Evolutionary conservation across 129 eudicot species (phyloP), one percentile per base, ranked within the genome.

Genomic region (Smallanthus sonchifolius): DNA sequence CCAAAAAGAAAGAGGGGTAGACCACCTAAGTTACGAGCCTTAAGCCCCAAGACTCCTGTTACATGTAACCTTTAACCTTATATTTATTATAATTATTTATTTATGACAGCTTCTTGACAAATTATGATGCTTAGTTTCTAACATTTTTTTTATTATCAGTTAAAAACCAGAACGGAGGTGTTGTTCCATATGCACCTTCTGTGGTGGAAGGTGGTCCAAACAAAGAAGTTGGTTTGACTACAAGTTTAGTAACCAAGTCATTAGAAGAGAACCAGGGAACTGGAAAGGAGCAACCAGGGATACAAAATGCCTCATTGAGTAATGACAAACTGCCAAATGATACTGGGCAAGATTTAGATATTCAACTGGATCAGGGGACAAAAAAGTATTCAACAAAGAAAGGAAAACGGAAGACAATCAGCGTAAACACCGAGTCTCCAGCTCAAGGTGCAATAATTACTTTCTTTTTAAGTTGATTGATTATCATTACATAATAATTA

Each of bases 1-100:
- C 82, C 65, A 71, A 92, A 76, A 67, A 82, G 81, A 72, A 82
- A 73, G 80, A 84, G 96, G 81, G 96, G 98, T 51, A 76, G 96
- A 75, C 95, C 92, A 40, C 82, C 74, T 51, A 89, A 64, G 71
- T 30, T 56, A 39, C 77, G 11, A 14, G 39, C 9, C 19, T 48
- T n/a, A 61, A 81, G 69, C 69, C 69, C 30, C 7, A 47, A 71
- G 39, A 81, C 77, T 70, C 34, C 56, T 6, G 44, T 37, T 4
- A 34, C 82, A 82, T 86, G 92, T 83, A 74, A 39, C 42, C 36
- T 45, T 7, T 62, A 59, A 44, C 45, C 38, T 54, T 45, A 24
- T 63, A 30, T 28, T 56, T 24, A 0, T 56, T 28, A 4, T 59
- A 59, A 10, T 24, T 59, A 10, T 8, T 17, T 13, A n/a, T 76